Evolutionary conservation across 2,329 filamentous ascomycete species (phyloP), one percentile per base, ranked within the genome.

Genomic region (Fusarium domesticum): DNA sequence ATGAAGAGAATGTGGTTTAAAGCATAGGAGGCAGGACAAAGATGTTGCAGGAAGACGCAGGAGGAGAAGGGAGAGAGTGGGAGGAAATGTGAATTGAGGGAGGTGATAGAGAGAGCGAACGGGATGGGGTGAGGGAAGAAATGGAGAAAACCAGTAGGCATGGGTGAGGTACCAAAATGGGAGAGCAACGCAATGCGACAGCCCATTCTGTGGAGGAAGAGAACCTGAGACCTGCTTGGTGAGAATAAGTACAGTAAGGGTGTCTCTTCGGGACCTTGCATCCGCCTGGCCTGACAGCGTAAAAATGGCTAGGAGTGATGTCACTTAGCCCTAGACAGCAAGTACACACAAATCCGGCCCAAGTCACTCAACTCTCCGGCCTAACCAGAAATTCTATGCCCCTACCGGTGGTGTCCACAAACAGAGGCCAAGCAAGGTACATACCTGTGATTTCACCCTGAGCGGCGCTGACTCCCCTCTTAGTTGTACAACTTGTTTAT

Each of bases 61-160:
- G 41, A 30, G 34, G 37, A 45, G 49, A 42, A 43, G 42, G 34
- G 43, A 35, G 47, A 39, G 34, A 45, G 49, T 48, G 38, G 28
- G 43, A 43, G 49, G 37, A 42, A 30, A 42, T 35, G 43, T 43
- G 50, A 46, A 51, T 51, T 53, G 53, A 53, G 51, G 54, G 50
- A 53, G 42, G 43, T 39, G 48, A 47, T 39, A 39, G 35, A 18
- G n/a, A 33, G 45, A 37, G 50, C 49, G 41, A 46, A 44, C 16
- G 38, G 12, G 46, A 42, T 15, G 41, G 37, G 39, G 37, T 49
- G 45, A 54, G 47, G 40, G 23, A 28, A 28, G 23, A 28, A 28
- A 28, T 28, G 4, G 23, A 28, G 23, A 12, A 28, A 28, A 8
- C 14, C 23, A 12, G 14, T 12, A 4, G 14, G 23, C 23, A 28